Conservation (phyloP, 257 asterid species). For the Ehretia macrophylla region DNA sequence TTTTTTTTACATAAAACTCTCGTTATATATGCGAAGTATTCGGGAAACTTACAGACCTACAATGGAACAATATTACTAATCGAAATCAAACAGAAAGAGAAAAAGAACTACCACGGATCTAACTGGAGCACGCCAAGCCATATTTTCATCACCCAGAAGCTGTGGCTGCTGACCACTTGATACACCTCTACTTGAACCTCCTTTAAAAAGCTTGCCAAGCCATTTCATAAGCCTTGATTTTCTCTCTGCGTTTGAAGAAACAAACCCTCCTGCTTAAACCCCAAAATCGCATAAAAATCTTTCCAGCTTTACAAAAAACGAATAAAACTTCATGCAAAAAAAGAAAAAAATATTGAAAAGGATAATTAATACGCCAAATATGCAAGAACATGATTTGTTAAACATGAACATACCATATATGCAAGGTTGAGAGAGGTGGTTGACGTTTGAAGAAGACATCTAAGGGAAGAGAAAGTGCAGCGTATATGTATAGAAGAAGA, state of each 20-base stretch:
- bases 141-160: slow-evolving; percentile 77
- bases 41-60: too few species aligned
- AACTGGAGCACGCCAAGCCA: slow-evolving; percentile 65
- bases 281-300: slow-evolving; percentile 17
- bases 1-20: too few species aligned
- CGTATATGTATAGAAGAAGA: not conserved
- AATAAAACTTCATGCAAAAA: slow-evolving; percentile 13
- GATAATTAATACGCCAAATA: slow-evolving; percentile 61
- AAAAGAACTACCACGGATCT: slow-evolving; percentile 51
- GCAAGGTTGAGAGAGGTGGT: slow-evolving; percentile 81
- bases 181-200: slow-evolving; percentile 33
- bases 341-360: slow-evolving; percentile 49
- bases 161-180: slow-evolving; percentile 49
- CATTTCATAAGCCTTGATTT: slow-evolving; percentile 85
- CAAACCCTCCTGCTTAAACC: slow-evolving; percentile 63
- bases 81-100: too few species aligned
- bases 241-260: slow-evolving; percentile 74
- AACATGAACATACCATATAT: slow-evolving; percentile 53
- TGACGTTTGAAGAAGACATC: slow-evolving; percentile 77
- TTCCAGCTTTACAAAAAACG: slow-evolving; percentile 12
- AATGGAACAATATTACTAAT: too few species aligned
- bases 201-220: slow-evolving; percentile 75
- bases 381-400: slow-evolving; percentile 8
- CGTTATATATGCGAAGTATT: too few species aligned
- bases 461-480: slow-evolving; percentile 11